Conservation (phyloP, 768 basidiomycete species). For the Trametes elegans region DNA sequence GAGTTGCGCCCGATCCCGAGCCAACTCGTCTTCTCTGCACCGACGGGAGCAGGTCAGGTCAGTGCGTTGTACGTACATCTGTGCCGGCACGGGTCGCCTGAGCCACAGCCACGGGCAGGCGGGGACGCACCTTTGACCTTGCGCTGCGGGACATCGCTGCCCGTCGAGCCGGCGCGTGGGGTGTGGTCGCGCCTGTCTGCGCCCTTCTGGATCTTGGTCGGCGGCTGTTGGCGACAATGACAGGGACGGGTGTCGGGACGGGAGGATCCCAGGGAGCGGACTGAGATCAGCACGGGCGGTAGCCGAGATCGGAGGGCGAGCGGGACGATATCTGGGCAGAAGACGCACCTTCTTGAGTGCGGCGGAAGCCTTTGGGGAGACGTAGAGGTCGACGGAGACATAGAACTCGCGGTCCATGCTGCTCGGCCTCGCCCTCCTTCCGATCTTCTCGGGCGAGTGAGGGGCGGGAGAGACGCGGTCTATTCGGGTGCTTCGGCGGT, state of each 20-base stretch:
- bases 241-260: constrained; percentile 1
- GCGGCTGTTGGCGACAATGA: too few relatives aligned
- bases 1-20: constrained; percentile 53
- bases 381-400: constrained; percentile 59
- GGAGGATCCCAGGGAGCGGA: not conserved
- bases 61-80: too few relatives aligned
- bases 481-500: constrained; percentile 7
- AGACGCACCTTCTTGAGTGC: constrained; percentile 55
- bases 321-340: too few relatives aligned
- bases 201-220: constrained; percentile 49
- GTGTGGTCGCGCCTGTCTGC: constrained; percentile 51
- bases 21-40: constrained; percentile 72
- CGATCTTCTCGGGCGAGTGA: constrained; percentile 11
- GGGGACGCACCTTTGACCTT: constrained; percentile 57
- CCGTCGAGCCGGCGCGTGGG: constrained; percentile 26
- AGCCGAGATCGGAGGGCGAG: constrained; percentile 13
- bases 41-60: not conserved
- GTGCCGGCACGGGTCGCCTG: not conserved
- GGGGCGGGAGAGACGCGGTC: constrained; percentile 2
- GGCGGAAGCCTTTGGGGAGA: constrained; percentile 49
- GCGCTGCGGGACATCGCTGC: constrained; percentile 43
- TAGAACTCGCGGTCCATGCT: constrained; percentile 47
- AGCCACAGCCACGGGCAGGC: not conserved
- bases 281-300: not conserved
- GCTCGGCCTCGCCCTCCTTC: not conserved